Evolutionary conservation across 306 rosid genomes (phyloP).

Genomic region (Abrus pulchellus): DNA sequence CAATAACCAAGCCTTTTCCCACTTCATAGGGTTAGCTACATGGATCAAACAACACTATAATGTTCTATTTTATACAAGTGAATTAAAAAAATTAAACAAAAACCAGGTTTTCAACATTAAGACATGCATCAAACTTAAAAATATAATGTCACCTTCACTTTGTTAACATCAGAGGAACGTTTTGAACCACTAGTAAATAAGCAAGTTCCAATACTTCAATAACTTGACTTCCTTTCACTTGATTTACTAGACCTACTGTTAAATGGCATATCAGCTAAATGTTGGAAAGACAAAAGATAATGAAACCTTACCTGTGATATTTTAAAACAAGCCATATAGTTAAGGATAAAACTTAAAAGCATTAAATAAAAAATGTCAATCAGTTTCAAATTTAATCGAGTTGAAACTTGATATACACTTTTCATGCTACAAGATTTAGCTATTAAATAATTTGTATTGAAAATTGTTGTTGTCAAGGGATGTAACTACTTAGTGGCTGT

Average conservation of each 20-base stretch:
- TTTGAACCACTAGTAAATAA: conserved; percentile 2
- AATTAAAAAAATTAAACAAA: background rate
- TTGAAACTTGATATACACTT: background rate
- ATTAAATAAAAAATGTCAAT: conserved; percentile 3
- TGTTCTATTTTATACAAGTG: background rate
- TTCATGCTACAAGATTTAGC: conserved; percentile 23
- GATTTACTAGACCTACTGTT: background rate
- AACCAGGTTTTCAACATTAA: background rate
- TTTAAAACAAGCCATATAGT: background rate
- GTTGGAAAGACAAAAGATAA: background rate
- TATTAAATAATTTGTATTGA: conserved; percentile 11
- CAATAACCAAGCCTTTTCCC: background rate
- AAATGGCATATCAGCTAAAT: background rate
- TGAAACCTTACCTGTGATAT: background rate
- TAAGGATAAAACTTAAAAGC: background rate
- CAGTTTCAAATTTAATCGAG: conserved; percentile 6
- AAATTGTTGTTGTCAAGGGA: background rate
- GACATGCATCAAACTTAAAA: background rate
- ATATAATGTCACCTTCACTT: background rate
- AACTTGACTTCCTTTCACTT: background rate
- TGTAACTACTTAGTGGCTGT: background rate
- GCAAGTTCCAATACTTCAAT: background rate
- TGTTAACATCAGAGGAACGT: background rate
- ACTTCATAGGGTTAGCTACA: background rate
- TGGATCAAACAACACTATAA: background rate